Base-by-base conservation (phyloP, 1,139 yeast genomes). In the Magnusiomyces starmeri region DNA sequence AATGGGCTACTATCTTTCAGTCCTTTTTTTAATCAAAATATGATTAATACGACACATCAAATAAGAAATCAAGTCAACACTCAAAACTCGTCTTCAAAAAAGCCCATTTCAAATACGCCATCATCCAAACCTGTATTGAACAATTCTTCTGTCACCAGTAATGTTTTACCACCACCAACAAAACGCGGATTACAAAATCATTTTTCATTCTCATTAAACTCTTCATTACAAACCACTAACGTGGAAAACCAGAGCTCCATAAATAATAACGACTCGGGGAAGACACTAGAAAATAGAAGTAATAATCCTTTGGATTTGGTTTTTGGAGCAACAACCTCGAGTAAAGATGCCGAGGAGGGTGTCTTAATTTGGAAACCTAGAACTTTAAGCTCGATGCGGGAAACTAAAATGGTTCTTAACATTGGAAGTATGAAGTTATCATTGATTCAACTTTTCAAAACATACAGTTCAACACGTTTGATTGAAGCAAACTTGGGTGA, bases 401-500 rank as follows among this genome's bases (percentile, higher is more conserved):
- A 12, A 21, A 43, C 45, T 6, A 16, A 41, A 21, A 46, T 50
- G 2, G 41, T 53, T 25, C 43, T 50, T 2, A 53, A 53, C 43
- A 48, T 52, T 14, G 27, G 46, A 2, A 41, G 40, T n/a, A 46
- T 50, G 7, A 14, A 46, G 14, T 37, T 53, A 8, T 8, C 43
- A 4, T n/a, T 42, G 2, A 21, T 53, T 9, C 41, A 49, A 25
- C 43, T 41, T 10, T 48, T 53, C 18, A 42, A 43, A 6, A 35
- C 10, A 12, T 9, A 22, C 12, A 46, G 46, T 16, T 44, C 27
- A 14, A 34, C 46, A 8, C 39, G 45, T 9, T 6, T 48, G 3
- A 46, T 53, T n/a, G 55, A 53, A 39, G 48, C 50, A 2, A 51
- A 53, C 21, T 45, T 53, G 4, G 55, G 53, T 8, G 35, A 21